Base-by-base conservation (phyloP, 768 basidiomycete species). In the Leucocoprinus birnbaumii region DNA sequence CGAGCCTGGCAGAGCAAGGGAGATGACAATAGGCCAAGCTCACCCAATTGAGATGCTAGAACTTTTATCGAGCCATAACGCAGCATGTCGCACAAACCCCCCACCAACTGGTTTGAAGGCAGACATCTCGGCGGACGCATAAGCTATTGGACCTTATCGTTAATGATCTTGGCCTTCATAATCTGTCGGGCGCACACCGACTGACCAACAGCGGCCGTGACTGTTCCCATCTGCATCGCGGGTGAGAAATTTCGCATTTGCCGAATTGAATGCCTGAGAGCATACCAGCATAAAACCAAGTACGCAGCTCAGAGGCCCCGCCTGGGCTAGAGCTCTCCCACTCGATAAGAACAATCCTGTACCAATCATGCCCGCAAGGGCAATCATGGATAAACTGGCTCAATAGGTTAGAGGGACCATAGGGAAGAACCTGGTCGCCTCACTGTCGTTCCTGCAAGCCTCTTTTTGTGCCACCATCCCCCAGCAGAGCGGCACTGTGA, bases 91-190 rank as follows among this genome's bases (percentile, higher is more conserved):
- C 14, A 77, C 76, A 60, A 77, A 72, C 41, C 83, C 83, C 26
- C 85, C 85, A 25, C 80, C 70, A 10, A 84, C 67, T 0, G 85
- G 85, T 35, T 85, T 74, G 62, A 75, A 84, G 0, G 84, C 77
- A 37, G 85, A 64, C 85, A 82, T 83, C 65, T 83, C 77, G 9
- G 67, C 75, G 24, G 70, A 65, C 3, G 69, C 61, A 62, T 65
- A 62, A 1, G 68, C 68, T 69, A 45, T 14, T 18, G 9, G 27
- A 55, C 19, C 19, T n/a, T 13, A 25, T 45, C 47, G 38, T 44
- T 13, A 54, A 14, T 51, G 16, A 13, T 37, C 49, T 19, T 21
- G 26, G 45, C n/a, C 43, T 45, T 22, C 9, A 3, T n/a, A n/a
- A n/a, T n/a, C n/a, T n/a, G n/a, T n/a, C n/a, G n/a, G n/a, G n/a